Percentiles rank a stretch among this genome's conserved stretches.
These are phyloP conservation scores for Mallotus japonicus DNA, from an alignment of 441 rosid genomes.

Conservation along the genomic window DNA sequence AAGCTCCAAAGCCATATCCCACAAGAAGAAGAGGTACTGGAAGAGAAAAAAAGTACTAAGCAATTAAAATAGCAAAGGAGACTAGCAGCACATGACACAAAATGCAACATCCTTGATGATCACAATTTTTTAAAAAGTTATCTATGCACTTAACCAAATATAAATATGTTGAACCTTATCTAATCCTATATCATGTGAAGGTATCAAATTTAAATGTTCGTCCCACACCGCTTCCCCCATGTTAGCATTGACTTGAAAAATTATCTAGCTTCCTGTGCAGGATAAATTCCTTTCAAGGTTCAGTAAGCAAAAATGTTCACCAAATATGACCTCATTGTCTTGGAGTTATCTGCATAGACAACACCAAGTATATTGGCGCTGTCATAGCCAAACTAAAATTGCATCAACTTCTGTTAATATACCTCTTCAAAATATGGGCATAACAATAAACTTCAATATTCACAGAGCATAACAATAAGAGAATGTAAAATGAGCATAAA, in stretches of 20 bases:
- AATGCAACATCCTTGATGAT: constrained; percentile 7
- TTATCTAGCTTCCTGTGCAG: background rate
- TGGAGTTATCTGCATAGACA: background rate
- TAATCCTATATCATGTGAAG: background rate
- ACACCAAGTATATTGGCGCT: background rate
- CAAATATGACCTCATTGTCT: background rate
- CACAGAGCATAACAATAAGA: no score
- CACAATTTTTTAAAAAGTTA: background rate
- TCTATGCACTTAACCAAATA: background rate
- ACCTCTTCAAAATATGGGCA: no score
- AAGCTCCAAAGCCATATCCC: constrained; percentile 99
- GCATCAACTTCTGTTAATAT: no score
- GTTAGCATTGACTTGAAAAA: background rate
- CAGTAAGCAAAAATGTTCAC: background rate
- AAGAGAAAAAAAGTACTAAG: constrained; percentile 25
- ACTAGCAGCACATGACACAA: background rate
- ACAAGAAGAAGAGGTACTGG: constrained; percentile 98
- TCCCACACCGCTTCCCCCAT: background rate
- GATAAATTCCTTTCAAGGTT: background rate
- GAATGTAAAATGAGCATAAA: background rate
- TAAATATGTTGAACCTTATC: background rate
- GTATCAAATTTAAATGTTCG: background rate
- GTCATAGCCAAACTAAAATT: no score
- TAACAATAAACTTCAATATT: no score
- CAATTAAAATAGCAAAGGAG: constrained; percentile 16